Evolutionary conservation across 2,329 filamentous ascomycete species (phyloP).

Genomic region (Elsinoe arachidis): DNA sequence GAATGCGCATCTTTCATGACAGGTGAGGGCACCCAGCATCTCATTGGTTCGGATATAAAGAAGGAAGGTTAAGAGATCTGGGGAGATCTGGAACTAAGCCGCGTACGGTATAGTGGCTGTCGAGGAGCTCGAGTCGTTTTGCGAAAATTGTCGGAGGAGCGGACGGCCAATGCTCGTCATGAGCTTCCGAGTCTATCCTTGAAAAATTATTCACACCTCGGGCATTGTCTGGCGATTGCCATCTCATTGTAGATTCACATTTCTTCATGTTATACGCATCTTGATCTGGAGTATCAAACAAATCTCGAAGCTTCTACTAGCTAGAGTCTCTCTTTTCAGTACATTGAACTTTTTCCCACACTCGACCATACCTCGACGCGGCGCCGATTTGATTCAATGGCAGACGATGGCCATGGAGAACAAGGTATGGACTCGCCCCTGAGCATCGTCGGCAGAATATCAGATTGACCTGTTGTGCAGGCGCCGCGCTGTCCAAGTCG

Average conservation of each 20-base stretch:
- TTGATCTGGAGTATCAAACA: not conserved
- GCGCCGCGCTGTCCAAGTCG: constrained; percentile 2
- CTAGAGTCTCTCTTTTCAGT: constrained; percentile 2
- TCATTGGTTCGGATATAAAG: not conserved
- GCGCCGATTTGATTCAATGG: constrained; percentile 10
- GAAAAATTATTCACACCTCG: constrained; percentile 4
- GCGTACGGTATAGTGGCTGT: not conserved
- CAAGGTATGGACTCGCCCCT: constrained; percentile 2
- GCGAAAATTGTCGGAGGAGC: constrained; percentile 2
- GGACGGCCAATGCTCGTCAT: constrained; percentile 1
- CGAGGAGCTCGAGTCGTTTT: not conserved
- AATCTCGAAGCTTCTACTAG: not conserved
- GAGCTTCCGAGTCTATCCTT: constrained; percentile 1
- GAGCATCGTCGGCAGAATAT: not conserved
- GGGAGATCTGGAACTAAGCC: constrained; percentile 2
- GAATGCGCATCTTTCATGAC: not conserved
- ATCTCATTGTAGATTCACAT: not conserved
- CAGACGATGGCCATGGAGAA: constrained; percentile 12
- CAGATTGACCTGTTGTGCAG: not conserved
- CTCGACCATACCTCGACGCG: not conserved
- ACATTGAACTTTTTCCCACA: not conserved
- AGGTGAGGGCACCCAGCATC: not conserved
- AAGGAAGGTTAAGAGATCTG: not conserved
- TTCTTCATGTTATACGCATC: not conserved
- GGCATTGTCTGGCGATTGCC: not conserved